Conservation (phyloP, 2,329 filamentous ascomycete species). For the Pseudofabraea citricarpa region DNA sequence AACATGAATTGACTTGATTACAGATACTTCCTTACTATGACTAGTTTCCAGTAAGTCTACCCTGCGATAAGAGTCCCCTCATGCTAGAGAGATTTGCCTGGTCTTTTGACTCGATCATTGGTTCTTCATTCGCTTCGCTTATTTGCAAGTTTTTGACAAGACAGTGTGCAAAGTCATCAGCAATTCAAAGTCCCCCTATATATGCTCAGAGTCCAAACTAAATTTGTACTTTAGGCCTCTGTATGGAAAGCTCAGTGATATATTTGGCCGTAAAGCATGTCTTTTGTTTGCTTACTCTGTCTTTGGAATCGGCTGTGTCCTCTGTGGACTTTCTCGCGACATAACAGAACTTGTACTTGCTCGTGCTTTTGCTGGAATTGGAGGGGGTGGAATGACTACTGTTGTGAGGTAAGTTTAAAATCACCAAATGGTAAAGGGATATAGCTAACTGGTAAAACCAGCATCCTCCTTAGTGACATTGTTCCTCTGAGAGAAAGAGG, state of each 20-base stretch:
- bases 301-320: constrained; percentile 60
- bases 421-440: too few relatives aligned
- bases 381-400: constrained; percentile 68
- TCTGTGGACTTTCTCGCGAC: constrained; percentile 57
- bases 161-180: too few relatives aligned
- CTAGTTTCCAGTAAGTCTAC: constrained; percentile 74
- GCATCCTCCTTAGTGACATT: constrained; percentile 66
- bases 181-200: too few relatives aligned
- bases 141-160: too few relatives aligned
- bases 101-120: too few relatives aligned
- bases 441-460: too few relatives aligned
- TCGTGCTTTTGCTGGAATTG: constrained; percentile 49
- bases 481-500: constrained; percentile 66
- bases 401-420: too few relatives aligned
- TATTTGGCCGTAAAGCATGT: constrained; percentile 64
- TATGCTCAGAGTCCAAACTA: too few relatives aligned
- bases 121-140: too few relatives aligned
- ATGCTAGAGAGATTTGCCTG: too few relatives aligned
- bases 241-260: constrained; percentile 66
- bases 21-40: constrained; percentile 68
- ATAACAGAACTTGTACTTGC: constrained; percentile 64
- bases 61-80: too few relatives aligned
- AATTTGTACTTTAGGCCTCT: too few relatives aligned
- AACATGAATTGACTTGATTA: not conserved
- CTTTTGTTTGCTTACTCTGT: constrained; percentile 60